Evolutionary conservation across 2,329 filamentous ascomycete genomes (phyloP).

Genomic region (Didymella pomorum): DNA sequence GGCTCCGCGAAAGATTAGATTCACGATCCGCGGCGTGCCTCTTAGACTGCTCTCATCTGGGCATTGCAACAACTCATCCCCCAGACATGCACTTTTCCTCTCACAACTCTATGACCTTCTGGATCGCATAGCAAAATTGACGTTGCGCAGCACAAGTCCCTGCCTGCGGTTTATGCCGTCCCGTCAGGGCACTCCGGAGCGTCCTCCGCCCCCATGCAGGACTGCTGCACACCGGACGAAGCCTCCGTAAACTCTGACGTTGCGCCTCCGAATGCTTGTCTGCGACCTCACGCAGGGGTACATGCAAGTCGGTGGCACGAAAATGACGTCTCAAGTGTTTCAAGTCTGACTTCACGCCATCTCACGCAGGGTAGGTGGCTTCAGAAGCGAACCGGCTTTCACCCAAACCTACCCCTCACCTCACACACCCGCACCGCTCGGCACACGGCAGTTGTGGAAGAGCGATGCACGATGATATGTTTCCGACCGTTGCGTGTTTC

Average conservation of each 20-base stretch:
- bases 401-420: constrained; percentile 4
- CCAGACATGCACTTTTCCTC: not conserved
- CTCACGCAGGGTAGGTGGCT: not conserved
- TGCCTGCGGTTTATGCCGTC: constrained; percentile 6
- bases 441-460: not conserved
- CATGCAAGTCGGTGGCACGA: not conserved
- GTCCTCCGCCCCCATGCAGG: not conserved
- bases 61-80: not conserved
- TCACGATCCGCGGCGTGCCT: not conserved
- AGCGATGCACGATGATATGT: constrained; percentile 9
- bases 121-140: not conserved
- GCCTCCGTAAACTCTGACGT: not conserved
- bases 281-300: not conserved
- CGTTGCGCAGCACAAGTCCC: not conserved
- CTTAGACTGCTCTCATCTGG: not conserved
- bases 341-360: not conserved
- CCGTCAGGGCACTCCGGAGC: constrained; percentile 8
- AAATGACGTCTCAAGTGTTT: not conserved
- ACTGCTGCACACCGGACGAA: not conserved
- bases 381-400: not conserved
- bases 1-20: not conserved
- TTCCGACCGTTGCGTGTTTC: constrained; percentile 16
- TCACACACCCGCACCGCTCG: not conserved
- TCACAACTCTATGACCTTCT: not conserved
- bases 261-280: not conserved